phyloP scores from a whole-genome alignment of 495 filamentous ascomycete species.

The Penicillium angulare region DNA sequence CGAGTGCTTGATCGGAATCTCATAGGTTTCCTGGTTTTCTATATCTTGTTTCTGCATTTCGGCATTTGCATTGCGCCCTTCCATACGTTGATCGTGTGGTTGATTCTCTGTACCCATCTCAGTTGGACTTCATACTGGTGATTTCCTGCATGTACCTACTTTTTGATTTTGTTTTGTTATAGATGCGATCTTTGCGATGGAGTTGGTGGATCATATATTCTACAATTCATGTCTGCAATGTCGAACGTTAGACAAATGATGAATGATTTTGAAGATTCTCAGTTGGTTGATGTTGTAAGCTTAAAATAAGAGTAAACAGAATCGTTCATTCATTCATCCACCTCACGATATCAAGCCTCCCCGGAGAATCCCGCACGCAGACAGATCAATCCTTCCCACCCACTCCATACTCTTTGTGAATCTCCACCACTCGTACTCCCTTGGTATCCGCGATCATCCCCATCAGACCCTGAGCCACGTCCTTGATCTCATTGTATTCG shows the following conservation, averaged over 20 bases:
- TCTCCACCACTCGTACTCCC: conserved; percentile 58
- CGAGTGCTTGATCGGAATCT: conserved; percentile 37
- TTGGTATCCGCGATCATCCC: conserved; percentile 70
- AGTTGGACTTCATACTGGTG: too few relatives aligned
- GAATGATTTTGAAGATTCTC: too few relatives aligned
- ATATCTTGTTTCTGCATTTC: neutral
- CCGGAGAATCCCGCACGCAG: too few relatives aligned
- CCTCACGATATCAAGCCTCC: too few relatives aligned
- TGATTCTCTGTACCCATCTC: neutral
- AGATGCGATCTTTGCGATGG: neutral
- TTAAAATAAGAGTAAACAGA: neutral
- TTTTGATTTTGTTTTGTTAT: neutral
- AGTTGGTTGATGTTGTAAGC: too few relatives aligned
- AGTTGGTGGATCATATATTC: neutral
- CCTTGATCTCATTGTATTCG: conserved; percentile 77
- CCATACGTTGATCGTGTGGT: neutral
- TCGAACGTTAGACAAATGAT: neutral
- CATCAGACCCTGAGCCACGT: conserved; percentile 69
- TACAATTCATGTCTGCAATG: neutral
- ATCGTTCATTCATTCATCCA: too few relatives aligned
- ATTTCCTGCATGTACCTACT: neutral
- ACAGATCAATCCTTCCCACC: conserved; percentile 14
- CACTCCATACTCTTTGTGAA: conserved; percentile 60
- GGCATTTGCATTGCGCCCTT: too few relatives aligned
- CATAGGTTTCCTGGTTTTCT: too few relatives aligned